Base-by-base conservation (phyloP, 75 land plant genomes). In the Cryptomeria japonica region DNA sequence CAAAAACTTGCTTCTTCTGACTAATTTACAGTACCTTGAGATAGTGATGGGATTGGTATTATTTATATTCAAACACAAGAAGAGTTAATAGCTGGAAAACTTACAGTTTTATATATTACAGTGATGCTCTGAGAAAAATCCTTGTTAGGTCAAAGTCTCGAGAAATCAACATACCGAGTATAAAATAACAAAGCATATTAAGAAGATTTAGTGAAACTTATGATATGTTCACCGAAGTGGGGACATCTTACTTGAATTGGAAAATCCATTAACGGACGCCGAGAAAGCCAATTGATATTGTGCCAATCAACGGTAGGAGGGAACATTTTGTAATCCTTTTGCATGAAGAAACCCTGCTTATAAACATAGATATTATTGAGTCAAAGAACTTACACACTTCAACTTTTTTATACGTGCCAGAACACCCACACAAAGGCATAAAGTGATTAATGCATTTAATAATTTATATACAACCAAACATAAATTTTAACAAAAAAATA, bases 251-350 rank as follows among this genome's bases (percentile, higher is more conserved):
- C 99, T 94, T 97, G 98, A 46, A 98, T 96, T 83, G 99, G 99
- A 87, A 96, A 97, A 88, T 98, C 99, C 99, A 97, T 98, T 64
- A 93, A 93, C 14, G 99, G 97, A 87, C 94, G 91, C 58, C 99
- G 91, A 41, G 97, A 93, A 82, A 89, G 85, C 99, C 99, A 98
- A 39, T 95, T 75, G 36, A 97, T 95, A 84, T 98, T 98, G 84
- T 96, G 93, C 99, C 99, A 97, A 91, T 97, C 90, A 47, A 98
- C 97, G n/a, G 94, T 91, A 61, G 99, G 99, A 75, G 99, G 97
- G 90, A 97, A 97, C 96, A 96, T 98, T 89, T 98, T 98, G 91
- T 98, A 98, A 92, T 98, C 99, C 86, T 93, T 94, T 92, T 97
- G 99, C 97, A 96, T 95, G 85, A 98, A 98, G 90, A 98, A 98